phyloP scores from a whole-genome alignment of 1,284 basidiomycete species.

The Malassezia caprae region DNA sequence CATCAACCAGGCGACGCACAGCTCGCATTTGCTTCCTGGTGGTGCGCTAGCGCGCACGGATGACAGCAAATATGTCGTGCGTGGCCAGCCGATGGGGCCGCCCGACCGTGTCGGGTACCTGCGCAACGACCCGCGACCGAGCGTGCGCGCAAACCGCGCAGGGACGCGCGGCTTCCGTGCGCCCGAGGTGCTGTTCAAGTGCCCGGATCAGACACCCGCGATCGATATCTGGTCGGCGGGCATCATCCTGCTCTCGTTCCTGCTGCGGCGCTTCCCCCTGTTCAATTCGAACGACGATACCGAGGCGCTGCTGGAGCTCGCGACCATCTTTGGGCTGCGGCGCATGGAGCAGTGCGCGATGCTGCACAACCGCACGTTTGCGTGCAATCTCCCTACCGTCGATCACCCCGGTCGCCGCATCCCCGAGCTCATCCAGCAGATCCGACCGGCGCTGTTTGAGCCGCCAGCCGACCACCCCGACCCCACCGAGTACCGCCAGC shows the following conservation, averaged over 20 bases:
- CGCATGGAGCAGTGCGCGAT: conserved; percentile 77
- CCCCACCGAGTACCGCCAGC: conserved; percentile 24
- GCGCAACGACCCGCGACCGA: conserved; percentile 52
- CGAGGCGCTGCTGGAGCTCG: conserved; percentile 90
- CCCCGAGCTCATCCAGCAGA: conserved; percentile 31
- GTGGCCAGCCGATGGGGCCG: conserved; percentile 28
- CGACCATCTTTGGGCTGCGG: conserved; percentile 70
- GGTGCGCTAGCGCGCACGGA: conserved; percentile 24
- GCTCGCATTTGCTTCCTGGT: conserved; percentile 34
- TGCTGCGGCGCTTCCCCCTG: conserved; percentile 83
- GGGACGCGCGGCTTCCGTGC: conserved; percentile 94
- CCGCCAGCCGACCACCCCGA: conserved; percentile 28
- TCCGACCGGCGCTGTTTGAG: conserved; percentile 36
- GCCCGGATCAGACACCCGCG: conserved; percentile 86
- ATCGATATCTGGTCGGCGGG: conserved; percentile 95
- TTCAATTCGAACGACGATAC: conserved; percentile 91
- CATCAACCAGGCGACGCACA: conserved; percentile 33
- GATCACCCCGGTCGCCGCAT: conserved; percentile 22
- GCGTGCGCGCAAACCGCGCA: conserved; percentile 87
- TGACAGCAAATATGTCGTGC: background rate
- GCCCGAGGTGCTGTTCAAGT: conserved; percentile 91
- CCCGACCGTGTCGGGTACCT: conserved; percentile 41
- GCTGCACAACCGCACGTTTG: conserved; percentile 58
- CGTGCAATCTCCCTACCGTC: conserved; percentile 34
- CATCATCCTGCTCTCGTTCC: conserved; percentile 80